These are phyloP conservation scores for Didymella pinodella DNA, from an alignment of 2,329 filamentous ascomycete genomes.

Conservation along the genomic window DNA sequence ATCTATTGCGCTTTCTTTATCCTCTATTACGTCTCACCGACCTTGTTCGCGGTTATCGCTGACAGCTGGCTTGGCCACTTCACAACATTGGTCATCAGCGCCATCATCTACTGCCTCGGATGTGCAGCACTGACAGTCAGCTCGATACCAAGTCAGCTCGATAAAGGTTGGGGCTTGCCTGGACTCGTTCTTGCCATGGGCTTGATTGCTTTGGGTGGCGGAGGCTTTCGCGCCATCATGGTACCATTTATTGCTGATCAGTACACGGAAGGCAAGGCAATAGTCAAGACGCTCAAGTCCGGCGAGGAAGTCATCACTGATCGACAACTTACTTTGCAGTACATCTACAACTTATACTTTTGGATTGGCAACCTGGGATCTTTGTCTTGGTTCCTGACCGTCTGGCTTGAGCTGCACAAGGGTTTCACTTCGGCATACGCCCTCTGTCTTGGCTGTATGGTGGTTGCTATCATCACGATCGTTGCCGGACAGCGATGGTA, in stretches of 20 bases:
- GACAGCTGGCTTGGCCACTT: slow-evolving; percentile 53
- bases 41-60: slow-evolving; percentile 49
- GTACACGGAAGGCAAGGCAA: slow-evolving; percentile 35
- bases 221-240: slow-evolving; percentile 49
- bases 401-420: slow-evolving; percentile 71
- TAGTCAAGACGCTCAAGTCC: slow-evolving; percentile 31
- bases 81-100: slow-evolving; percentile 45
- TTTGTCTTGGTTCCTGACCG: slow-evolving; percentile 68
- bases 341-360: slow-evolving; percentile 52
- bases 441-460: slow-evolving; percentile 69
- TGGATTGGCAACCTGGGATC: slow-evolving; percentile 69
- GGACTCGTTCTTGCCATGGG: slow-evolving; percentile 43
- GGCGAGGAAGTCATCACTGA: slow-evolving; percentile 49
- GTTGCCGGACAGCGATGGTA: slow-evolving; percentile 44
- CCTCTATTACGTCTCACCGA: slow-evolving; percentile 54
- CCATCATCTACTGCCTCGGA: slow-evolving; percentile 40
- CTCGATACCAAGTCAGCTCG: slow-evolving; percentile 28
- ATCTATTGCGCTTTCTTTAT: slow-evolving; percentile 66
- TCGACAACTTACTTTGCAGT: slow-evolving; percentile 47
- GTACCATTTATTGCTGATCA: slow-evolving; percentile 51
- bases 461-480: slow-evolving; percentile 65
- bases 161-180: slow-evolving; percentile 36
- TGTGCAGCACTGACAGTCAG: slow-evolving; percentile 35
- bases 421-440: slow-evolving; percentile 73
- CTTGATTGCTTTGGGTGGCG: slow-evolving; percentile 51